These are phyloP conservation scores for Sporothrix pallida DNA, from an alignment of 2,329 filamentous ascomycete genomes.

Conservation along the genomic window DNA sequence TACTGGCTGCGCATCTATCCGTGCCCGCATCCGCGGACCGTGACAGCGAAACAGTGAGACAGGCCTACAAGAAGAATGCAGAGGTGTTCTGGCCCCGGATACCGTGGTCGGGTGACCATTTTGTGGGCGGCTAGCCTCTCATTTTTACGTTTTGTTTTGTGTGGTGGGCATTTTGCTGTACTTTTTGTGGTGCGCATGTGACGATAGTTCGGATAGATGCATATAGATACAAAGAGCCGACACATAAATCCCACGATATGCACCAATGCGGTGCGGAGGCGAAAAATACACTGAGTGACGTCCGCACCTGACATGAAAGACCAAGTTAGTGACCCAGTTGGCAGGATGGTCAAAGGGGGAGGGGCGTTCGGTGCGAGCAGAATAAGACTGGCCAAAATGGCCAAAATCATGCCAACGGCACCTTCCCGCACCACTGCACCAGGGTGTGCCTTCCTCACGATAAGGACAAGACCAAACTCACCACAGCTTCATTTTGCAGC, in stretches of 20 bases:
- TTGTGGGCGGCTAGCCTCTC: conserved; percentile 12
- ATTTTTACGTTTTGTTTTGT: conserved; percentile 16
- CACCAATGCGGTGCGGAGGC: conserved; percentile 25
- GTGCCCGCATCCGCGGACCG: too few species aligned
- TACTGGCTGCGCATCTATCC: too few species aligned
- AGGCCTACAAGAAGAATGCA: neutral
- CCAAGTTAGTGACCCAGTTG: neutral
- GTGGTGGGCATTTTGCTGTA: neutral
- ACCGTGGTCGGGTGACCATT: conserved; percentile 18
- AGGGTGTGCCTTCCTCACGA: neutral
- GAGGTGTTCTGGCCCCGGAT: too few species aligned
- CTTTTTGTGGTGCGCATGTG: conserved; percentile 21
- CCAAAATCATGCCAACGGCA: neutral
- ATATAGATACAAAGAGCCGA: conserved; percentile 1
- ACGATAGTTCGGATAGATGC: conserved; percentile 31
- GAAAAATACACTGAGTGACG: conserved; percentile 26
- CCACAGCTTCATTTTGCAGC: neutral
- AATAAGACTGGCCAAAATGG: neutral
- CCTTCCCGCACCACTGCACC: conserved; percentile 3
- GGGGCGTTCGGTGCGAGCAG: neutral
- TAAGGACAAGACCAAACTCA: conserved; percentile 7
- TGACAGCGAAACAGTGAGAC: neutral
- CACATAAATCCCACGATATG: conserved; percentile 19
- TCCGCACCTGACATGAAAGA: conserved; percentile 16
- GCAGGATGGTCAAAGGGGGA: neutral